These are phyloP conservation scores for Candida sakaeoensis DNA, from an alignment of 805 yeast species.

Conservation along the genomic window DNA sequence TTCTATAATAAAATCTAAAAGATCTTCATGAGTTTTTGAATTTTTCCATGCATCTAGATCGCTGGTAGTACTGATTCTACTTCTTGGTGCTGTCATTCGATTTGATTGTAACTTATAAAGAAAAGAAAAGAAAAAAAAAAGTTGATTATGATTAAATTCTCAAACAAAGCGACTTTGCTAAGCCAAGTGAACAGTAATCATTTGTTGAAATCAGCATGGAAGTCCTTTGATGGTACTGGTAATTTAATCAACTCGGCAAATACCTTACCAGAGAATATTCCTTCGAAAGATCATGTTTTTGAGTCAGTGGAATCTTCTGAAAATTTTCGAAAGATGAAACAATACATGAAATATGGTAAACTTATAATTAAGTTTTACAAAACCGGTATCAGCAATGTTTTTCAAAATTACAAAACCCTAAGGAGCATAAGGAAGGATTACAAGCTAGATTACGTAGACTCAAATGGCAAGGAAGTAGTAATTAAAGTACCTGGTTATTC, in stretches of 20 bases:
- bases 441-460: conserved; percentile 19
- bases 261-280: conserved; percentile 29
- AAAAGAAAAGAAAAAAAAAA: background rate
- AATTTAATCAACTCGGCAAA: conserved; percentile 23
- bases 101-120: no score
- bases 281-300: conserved; percentile 24
- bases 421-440: conserved; percentile 16
- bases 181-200: conserved; percentile 14
- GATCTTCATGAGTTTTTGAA: conserved; percentile 45
- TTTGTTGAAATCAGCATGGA: conserved; percentile 16
- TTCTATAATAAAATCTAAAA: conserved; percentile 52
- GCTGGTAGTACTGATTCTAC: conserved; percentile 47
- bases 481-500: conserved; percentile 29
- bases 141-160: conserved; percentile 1
- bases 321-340: conserved; percentile 21
- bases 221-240: conserved; percentile 4
- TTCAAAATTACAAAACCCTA: conserved; percentile 36
- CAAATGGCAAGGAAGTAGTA: conserved; percentile 22
- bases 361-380: conserved; percentile 50
- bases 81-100: conserved; percentile 13
- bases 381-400: conserved; percentile 53
- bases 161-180: conserved; percentile 2
- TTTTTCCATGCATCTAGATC: conserved; percentile 63
- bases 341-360: conserved; percentile 44
- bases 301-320: conserved; percentile 19